Evolutionary conservation across 768 basidiomycete species (phyloP).

Genomic region (Psilocybe cyanescens): DNA sequence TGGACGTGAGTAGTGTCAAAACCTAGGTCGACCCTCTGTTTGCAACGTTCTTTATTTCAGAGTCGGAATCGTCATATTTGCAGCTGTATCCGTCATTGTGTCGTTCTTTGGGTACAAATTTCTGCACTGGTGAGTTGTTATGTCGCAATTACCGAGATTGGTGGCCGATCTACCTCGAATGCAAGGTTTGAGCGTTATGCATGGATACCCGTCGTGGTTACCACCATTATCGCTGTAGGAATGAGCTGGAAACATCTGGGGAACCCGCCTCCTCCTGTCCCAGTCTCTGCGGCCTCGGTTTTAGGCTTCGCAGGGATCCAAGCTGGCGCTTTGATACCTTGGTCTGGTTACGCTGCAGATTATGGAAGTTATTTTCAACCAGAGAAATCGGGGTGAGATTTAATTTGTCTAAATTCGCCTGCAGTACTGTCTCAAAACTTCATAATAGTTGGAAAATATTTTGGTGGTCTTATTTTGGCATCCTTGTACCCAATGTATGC

Average conservation of each 20-base stretch:
- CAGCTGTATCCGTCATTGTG: constrained; percentile 62
- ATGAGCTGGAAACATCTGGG: constrained; percentile 69
- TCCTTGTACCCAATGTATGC: constrained; percentile 59
- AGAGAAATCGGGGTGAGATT: constrained; percentile 6
- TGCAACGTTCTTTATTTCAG: constrained; percentile 31
- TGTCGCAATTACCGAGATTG: neutral
- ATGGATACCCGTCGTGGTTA: constrained; percentile 78
- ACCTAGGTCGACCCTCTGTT: neutral
- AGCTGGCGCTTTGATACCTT: constrained; percentile 73
- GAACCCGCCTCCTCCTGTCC: constrained; percentile 44
- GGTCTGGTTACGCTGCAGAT: constrained; percentile 62
- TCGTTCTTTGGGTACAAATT: constrained; percentile 60
- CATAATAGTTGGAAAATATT: constrained; percentile 58
- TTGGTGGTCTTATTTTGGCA: constrained; percentile 66
- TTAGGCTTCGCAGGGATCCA: constrained; percentile 68
- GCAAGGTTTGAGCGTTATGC: constrained; percentile 67
- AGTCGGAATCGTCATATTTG: constrained; percentile 81
- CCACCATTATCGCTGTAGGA: constrained; percentile 69
- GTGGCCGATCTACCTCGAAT: neutral
- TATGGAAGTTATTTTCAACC: constrained; percentile 65
- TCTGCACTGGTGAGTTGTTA: constrained; percentile 39
- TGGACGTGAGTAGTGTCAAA: constrained; percentile 30
- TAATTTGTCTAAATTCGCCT: neutral
- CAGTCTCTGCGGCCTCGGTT: constrained; percentile 55
- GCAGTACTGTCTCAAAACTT: constrained; percentile 20